Base-by-base conservation (phyloP, 225 moss, liverwort and hornwort species). In the Ulota crispa region DNA sequence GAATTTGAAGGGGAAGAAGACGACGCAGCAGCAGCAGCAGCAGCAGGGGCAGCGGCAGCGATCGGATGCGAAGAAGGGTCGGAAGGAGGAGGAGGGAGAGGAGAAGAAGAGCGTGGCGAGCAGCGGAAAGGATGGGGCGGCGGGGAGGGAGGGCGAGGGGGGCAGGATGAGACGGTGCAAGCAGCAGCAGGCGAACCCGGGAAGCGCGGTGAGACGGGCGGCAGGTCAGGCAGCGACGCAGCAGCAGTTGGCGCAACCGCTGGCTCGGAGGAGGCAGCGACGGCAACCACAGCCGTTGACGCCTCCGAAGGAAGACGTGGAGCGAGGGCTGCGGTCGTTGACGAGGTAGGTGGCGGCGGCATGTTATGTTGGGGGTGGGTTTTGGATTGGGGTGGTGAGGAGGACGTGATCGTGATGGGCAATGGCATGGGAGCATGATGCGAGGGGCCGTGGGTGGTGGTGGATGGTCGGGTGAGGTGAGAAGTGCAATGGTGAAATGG, bases 271-370 rank as follows among this genome's bases (percentile, higher is more conserved):
- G 80, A 81, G 89, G 78, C 94, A 94, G 77, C 83, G 93, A 6
- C 93, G 88, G 62, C 73, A 88, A 42, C 88, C 93, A 32, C 83
- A 91, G 64, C 84, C 92, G 42, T 87, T 87, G 66, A 92, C 88
- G 72, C 92, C 95, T 78, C 91, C 91, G 16, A 99, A 94, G 88
- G 98, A 94, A 73, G 98, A 93, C 69, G 86, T 85, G 37, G 96
- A 99, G 77, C 89, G 96, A 64, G 98, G 93, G 61, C 81, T 99
- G 90, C 93, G 96, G 80, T 94, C 98, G 50, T 80, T 95, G 91
- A 96, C 96, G 32, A 94, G 98, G 97, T 97, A 86, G 36, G 43
- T 19, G 34, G 20, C 10, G 13, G 27, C 27, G 60, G 50, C 16
- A 16, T 50, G 50, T 45, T 45, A 3, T 0, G 13, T 13, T 45